Evolutionary conservation across 225 moss, liverwort and hornwort species (phyloP), one percentile per base, ranked within the genome.

Genomic region (Straminergon stramineum): DNA sequence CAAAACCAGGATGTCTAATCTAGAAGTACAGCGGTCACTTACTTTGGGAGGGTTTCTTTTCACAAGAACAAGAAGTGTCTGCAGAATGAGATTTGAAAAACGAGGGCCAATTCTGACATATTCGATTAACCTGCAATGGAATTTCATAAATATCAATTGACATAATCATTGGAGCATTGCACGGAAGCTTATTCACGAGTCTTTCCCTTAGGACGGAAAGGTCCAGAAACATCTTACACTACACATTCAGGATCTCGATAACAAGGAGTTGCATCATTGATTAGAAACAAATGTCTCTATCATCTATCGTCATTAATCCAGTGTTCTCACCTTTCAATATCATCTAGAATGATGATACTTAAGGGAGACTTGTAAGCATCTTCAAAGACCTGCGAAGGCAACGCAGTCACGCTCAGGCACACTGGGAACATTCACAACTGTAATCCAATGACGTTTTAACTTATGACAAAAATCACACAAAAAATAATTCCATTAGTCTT

Each of bases 291-390:
- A 67, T n/a, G 70, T 60, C 61, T 87, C 34, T 41, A 62, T 71
- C 82, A 89, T 68, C 68, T 43, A 60, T 52, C 45, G 51, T 79
- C 76, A 90, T 64, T 58, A 86, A 66, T 70, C 45, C 55, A 80
- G 77, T 62, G 65, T 45, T 87, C 93, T 92, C 71, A 97, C 98
- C 97, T 95, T 91, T 99, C 99, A 89, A 99, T 96, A 52, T 97
- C 90, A 92, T 99, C 99, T 35, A 99, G 89, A 85, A 99, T 97
- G 92, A 99, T 96, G 83, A 99, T 96, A 90, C 97, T 99, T 83
- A 99, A 90, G 86, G 99, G 99, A 84, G 99, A 96, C 88, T 97
- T 99, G 79, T 99, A 97, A 61, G 97, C 97, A 93, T 99, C 97
- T 88, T 99, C 99, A 88, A 99, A 99, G 22, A 96, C 96, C 98